Conservation (phyloP, 768 basidiomycete genomes). For the Boletus rufocinnamomeus region DNA sequence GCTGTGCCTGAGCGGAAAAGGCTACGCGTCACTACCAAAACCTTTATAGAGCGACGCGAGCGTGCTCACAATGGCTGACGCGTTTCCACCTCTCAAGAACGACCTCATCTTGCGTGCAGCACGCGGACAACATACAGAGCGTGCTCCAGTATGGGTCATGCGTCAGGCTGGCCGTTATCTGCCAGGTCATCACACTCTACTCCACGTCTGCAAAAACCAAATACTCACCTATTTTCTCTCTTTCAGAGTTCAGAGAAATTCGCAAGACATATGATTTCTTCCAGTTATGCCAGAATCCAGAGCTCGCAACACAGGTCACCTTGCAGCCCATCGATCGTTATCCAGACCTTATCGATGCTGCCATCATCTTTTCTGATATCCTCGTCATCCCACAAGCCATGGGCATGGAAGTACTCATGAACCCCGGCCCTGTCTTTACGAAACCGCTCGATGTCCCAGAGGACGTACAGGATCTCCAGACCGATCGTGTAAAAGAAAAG, state of each 20-base stretch:
- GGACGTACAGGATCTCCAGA: conserved; percentile 64
- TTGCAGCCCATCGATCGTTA: conserved; percentile 93
- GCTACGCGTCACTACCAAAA: not conserved
- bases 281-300: conserved; percentile 91
- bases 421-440: conserved; percentile 87
- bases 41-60: not conserved
- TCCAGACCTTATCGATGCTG: conserved; percentile 83
- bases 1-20: conserved; percentile 7
- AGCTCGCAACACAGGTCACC: conserved; percentile 85
- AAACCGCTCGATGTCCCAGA: conserved; percentile 77
- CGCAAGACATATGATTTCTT: conserved; percentile 92
- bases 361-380: conserved; percentile 98
- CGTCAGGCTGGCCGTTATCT: conserved; percentile 95
- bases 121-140: conserved; percentile 82
- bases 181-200: conserved; percentile 58
- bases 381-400: conserved; percentile 97
- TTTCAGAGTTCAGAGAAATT: conserved; percentile 83
- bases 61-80: conserved; percentile 36
- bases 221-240: not conserved
- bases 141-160: conserved; percentile 99
- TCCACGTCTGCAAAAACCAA: not conserved
- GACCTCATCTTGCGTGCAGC: conserved; percentile 90
- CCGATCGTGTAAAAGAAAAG: conserved; percentile 80
- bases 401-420: conserved; percentile 96
- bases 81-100: conserved; percentile 79